Base-by-base conservation (phyloP, 2,329 filamentous ascomycete species). In the Rhexocercosporidium sp. region DNA sequence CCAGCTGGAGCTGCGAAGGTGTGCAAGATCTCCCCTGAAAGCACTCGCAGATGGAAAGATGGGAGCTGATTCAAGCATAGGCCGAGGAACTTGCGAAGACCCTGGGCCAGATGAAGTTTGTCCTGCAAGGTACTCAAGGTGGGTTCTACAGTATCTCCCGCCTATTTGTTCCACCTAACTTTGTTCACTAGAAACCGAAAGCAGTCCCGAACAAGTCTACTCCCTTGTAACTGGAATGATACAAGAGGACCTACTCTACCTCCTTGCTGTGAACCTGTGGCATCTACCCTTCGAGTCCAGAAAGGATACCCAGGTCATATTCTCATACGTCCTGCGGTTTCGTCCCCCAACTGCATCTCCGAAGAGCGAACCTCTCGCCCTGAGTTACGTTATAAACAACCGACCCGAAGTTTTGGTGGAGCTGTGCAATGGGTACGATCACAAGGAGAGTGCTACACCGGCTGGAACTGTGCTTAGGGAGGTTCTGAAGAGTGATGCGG, bases 261-360 rank as follows among this genome's bases (percentile, higher is more conserved):
- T 92, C 61, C 90, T 99, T 66, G 93, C 95, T 22, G 86, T 90
- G 68, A 91, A 91, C 77, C 91, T 99, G 54, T 89, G 93, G 80
- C 88, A 90, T 61, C 86, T 99, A 4, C 94, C 95, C 0, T 99
- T 99, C 82, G 96, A 99, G 82, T 93, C 94, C 44, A 90, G 95
- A 76, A 98, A 97, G 83, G 95, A 97, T 77, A 92, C 93, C 14
- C 95, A 97, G 78, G 92, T 96, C 70, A 96, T 97, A 78, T 96
- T 98, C 82, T 97, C 94, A 47, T 96, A 95, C 79, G 92, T 96
- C 73, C 93, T 97, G 78, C 92, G 94, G 72, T 97, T 96, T 83
- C 92, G 92, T 71, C 91, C 91, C 6, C 84, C 88, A 12, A 87
- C 86, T 51, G 87, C 86, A 1, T 88, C 90, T 22, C 84, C 86